Base-by-base conservation (phyloP, 345 rosid species). In the Euclidium syriacum region DNA sequence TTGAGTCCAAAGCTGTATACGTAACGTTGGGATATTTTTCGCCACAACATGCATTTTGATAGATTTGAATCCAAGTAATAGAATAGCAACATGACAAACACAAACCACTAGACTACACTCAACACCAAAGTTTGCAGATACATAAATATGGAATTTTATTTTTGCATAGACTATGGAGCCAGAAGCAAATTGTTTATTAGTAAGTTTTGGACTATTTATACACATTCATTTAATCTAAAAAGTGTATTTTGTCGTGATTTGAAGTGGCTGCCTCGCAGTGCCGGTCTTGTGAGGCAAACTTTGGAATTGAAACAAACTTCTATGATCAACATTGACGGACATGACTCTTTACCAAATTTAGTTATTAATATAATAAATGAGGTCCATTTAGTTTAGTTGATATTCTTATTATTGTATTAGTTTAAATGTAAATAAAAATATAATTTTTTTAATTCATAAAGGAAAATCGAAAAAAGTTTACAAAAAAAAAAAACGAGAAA, bases 201-300 rank as follows among this genome's bases (percentile, higher is more conserved):
- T 10, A 29, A 8, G 17, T 26, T 9, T 16, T 25, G 48, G 67
- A 19, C 68, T 10, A 10, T 52, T 5, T 3, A 14, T 22, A 22
- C 35, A 32, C 6, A 32, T 64, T 42, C 70, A 33, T 57, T 49
- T 64, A 64, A 24, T 9, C 59, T 18, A 20, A 50, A 64, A 56
- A 24, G 70, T 50, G 54, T 18, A 57, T 10, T 63, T 64, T 64
- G 65, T 71, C 53, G 53, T 19, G 10, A 17, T 40, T 42, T 64
- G 33, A 27, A 32, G 47, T 67, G 51, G 52, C 5, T 50, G 49
- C 29, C 14, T 30, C 9, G 22, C 12, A 57, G 61, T 64, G 75
- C 61, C 75, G 49, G 75, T 71, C 71, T 64, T 15, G 15, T 10
- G 54, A 64, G 61, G 71, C 61, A 50, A 58, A 33, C 46, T 56